These are phyloP conservation scores for Microbotryum scabiosae DNA, from an alignment of 1,284 basidiomycete genomes.

Conservation along the genomic window DNA sequence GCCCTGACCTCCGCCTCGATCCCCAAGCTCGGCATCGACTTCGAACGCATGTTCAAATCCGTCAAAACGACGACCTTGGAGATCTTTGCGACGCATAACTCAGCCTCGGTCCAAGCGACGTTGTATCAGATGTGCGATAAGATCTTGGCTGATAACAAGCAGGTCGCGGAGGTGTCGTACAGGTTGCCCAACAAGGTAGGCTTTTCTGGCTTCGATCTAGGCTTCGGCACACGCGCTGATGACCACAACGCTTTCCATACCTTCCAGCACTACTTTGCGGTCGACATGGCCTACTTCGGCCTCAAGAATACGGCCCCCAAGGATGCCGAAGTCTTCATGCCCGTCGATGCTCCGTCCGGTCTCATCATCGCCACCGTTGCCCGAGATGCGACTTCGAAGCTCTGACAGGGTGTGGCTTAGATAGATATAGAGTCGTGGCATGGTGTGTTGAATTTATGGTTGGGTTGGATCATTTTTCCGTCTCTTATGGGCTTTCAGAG, in stretches of 20 bases:
- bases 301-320: slow-evolving; percentile 29
- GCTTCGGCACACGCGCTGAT: neutral
- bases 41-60: slow-evolving; percentile 44
- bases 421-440: no score
- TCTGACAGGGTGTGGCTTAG: slow-evolving; percentile 2
- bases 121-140: slow-evolving; percentile 72
- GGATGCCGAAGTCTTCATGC: slow-evolving; percentile 35
- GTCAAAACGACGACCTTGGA: slow-evolving; percentile 65
- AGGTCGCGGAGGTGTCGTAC: slow-evolving; percentile 60
- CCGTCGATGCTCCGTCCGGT: slow-evolving; percentile 32
- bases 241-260: neutral
- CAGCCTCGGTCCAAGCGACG: slow-evolving; percentile 73
- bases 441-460: no score
- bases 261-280: slow-evolving; percentile 61
- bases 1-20: slow-evolving; percentile 46
- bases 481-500: neutral
- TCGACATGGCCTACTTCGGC: slow-evolving; percentile 29
- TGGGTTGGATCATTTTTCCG: neutral
- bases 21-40: slow-evolving; percentile 45
- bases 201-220: neutral
- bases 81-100: slow-evolving; percentile 76
- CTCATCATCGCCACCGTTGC: slow-evolving; percentile 35
- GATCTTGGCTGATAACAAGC: slow-evolving; percentile 53
- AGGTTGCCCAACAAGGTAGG: slow-evolving; percentile 67
- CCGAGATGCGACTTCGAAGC: slow-evolving; percentile 23